Evolutionary conservation across 306 rosid genomes (phyloP).

Genomic region (Dalbergia oliveri): DNA sequence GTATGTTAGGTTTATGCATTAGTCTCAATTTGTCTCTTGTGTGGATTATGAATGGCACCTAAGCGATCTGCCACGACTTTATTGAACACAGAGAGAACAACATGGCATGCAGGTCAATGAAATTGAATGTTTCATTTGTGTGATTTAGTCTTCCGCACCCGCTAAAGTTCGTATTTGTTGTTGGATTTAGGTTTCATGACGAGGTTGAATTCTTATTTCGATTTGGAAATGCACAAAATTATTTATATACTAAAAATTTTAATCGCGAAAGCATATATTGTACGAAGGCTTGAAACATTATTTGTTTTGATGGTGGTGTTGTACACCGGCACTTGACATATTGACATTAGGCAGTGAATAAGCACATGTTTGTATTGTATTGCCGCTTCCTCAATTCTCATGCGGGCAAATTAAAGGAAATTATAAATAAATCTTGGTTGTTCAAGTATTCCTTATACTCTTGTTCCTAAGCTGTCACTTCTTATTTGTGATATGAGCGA

Average conservation of each 20-base stretch:
- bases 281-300: background rate
- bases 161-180: background rate
- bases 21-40: background rate
- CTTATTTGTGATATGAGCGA: background rate
- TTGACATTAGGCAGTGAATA: background rate
- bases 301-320: constrained; percentile 12
- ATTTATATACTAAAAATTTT: background rate
- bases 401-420: background rate
- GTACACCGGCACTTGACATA: background rate
- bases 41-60: background rate
- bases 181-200: background rate
- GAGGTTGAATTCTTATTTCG: background rate
- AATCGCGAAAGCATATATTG: background rate
- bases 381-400: background rate
- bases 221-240: background rate
- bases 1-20: background rate
- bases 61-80: background rate
- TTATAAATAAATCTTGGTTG: background rate
- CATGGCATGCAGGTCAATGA: background rate
- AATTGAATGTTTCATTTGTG: background rate
- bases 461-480: background rate
- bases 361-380: background rate
- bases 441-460: background rate
- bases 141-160: background rate
- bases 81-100: background rate